These are phyloP conservation scores for Anisogramma anomala DNA, from an alignment of 2,329 filamentous ascomycete species.

Conservation along the genomic window DNA sequence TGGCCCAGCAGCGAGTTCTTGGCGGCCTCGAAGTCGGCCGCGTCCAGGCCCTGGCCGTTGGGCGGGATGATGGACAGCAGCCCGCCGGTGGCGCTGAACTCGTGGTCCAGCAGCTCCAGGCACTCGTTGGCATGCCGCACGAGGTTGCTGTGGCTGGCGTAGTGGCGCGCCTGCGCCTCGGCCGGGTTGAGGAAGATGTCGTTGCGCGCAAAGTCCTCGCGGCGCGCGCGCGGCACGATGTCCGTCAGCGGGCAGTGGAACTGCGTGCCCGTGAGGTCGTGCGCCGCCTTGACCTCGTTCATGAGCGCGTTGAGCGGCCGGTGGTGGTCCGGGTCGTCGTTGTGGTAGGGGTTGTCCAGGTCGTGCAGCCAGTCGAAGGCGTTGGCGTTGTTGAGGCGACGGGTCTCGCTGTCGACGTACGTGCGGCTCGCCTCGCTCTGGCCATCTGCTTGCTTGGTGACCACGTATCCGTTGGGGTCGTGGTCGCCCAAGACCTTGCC, in stretches of 20 bases:
- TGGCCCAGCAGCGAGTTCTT: slow-evolving; percentile 45
- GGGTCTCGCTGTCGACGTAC: background rate
- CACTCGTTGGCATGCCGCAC: slow-evolving; percentile 48
- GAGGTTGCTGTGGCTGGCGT: slow-evolving; percentile 36
- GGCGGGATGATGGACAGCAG: slow-evolving; percentile 42
- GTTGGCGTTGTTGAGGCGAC: slow-evolving; percentile 25
- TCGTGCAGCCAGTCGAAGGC: slow-evolving; percentile 48
- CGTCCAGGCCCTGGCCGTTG: slow-evolving; percentile 22
- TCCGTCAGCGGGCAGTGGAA: slow-evolving; percentile 36
- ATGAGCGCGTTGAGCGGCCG: slow-evolving; percentile 33
- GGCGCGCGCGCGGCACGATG: slow-evolving; percentile 14
- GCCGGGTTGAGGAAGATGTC: slow-evolving; percentile 2
- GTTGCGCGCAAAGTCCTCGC: slow-evolving; percentile 13
- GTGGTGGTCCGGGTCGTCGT: slow-evolving; percentile 35
- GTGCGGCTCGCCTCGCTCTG: background rate
- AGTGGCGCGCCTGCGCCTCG: slow-evolving; percentile 22
- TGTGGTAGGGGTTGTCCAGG: slow-evolving; percentile 36
- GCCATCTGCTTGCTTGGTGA: background rate
- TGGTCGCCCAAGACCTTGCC: background rate
- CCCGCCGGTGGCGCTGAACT: slow-evolving; percentile 43
- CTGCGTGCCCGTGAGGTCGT: slow-evolving; percentile 29
- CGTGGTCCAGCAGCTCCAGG: slow-evolving; percentile 48
- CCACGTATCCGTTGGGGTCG: slow-evolving; percentile 6
- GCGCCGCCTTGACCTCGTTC: slow-evolving; percentile 33
- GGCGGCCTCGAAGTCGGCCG: slow-evolving; percentile 29